Percentiles rank a stretch among this genome's conserved stretches.
phyloP scores from a whole-genome alignment of 164 flowering plant genomes.

The Taxillus chinensis region DNA sequence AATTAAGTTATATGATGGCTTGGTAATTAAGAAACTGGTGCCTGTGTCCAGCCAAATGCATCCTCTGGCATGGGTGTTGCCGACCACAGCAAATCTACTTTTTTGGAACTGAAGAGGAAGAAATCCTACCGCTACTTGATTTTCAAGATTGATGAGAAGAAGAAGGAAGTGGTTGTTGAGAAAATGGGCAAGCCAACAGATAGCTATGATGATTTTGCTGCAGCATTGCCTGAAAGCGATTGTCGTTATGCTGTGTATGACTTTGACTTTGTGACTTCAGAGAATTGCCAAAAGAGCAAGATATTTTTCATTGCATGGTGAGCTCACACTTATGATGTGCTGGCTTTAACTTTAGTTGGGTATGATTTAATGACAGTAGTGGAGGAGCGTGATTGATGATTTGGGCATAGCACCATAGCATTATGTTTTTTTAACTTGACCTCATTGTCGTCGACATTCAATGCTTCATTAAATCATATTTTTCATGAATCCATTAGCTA shows the following conservation, averaged over 20 bases:
- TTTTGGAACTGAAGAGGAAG: constrained; percentile 45
- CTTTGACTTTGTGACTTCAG: constrained; percentile 47
- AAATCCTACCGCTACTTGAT: constrained; percentile 43
- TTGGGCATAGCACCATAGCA: background rate
- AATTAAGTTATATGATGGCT: background rate
- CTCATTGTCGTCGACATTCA: too few relatives aligned
- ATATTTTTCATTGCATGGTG: constrained; percentile 51
- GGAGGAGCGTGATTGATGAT: background rate
- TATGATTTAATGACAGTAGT: background rate
- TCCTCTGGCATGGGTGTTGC: constrained; percentile 53
- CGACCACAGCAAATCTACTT: constrained; percentile 35
- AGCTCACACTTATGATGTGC: background rate
- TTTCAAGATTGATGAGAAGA: constrained; percentile 54
- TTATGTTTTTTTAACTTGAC: too few relatives aligned
- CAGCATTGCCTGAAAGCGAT: constrained; percentile 39
- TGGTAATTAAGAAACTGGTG: background rate
- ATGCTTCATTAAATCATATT: too few relatives aligned
- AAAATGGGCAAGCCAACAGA: constrained; percentile 45
- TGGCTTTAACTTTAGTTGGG: background rate
- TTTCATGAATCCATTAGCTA: too few relatives aligned
- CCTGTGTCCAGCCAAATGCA: constrained; percentile 28
- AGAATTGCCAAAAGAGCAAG: constrained; percentile 55
- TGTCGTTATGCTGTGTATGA: constrained; percentile 56
- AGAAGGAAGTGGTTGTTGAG: constrained; percentile 47
- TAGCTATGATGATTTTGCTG: constrained; percentile 40